Evolutionary conservation across 495 filamentous ascomycete species (phyloP).

Genomic region (Xylaria scruposa): DNA sequence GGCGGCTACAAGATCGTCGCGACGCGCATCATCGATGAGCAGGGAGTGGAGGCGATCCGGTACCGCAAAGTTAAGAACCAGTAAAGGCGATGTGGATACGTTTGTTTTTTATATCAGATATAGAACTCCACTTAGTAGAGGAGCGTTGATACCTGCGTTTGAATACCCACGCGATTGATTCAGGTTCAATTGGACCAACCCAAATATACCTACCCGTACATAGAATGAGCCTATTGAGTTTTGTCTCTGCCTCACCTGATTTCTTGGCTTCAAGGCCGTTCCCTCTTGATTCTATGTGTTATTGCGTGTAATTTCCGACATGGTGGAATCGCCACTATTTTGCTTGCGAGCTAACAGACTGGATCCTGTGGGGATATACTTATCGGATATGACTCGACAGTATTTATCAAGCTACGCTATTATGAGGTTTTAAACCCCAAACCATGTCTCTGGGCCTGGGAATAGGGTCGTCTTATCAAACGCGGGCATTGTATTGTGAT

Average conservation of each 20-base stretch:
- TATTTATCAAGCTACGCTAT: background rate
- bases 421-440: background rate
- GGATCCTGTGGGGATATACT: background rate
- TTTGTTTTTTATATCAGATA: background rate
- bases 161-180: background rate
- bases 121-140: slow-evolving; percentile 1
- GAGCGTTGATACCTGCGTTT: background rate
- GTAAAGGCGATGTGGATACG: slow-evolving; percentile 15
- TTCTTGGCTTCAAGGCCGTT: background rate
- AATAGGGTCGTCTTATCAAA: background rate
- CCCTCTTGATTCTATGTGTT: background rate
- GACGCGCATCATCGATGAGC: slow-evolving; percentile 46
- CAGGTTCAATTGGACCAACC: background rate
- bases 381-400: background rate
- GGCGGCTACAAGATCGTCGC: slow-evolving; percentile 55
- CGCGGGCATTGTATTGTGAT: background rate
- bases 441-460: background rate
- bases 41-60: slow-evolving; percentile 52
- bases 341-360: background rate
- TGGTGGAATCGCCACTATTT: background rate
- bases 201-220: background rate
- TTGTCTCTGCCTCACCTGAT: background rate
- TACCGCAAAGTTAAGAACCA: slow-evolving; percentile 48
- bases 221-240: background rate
- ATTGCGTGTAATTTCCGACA: background rate